Evolutionary conservation across 2,329 filamentous ascomycete genomes (phyloP).

Genomic region (Chaetomium globosum): DNA sequence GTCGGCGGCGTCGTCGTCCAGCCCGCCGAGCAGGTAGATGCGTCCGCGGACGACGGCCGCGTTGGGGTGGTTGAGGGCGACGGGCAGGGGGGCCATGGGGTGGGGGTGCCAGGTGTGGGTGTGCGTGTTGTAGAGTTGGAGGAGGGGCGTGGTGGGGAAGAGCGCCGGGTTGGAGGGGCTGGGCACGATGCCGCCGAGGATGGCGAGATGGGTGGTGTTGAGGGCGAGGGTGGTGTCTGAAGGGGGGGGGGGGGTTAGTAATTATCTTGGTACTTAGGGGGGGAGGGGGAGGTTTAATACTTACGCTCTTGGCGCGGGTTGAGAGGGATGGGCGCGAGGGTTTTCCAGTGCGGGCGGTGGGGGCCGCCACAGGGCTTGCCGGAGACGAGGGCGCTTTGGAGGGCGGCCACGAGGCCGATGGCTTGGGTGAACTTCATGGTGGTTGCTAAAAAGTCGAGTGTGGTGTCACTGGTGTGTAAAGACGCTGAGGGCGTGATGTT

Average conservation of each 20-base stretch:
- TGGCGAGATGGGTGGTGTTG: constrained; percentile 1
- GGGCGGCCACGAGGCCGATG: background rate
- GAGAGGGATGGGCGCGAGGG: background rate
- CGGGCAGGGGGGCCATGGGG: background rate
- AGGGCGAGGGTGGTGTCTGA: constrained; percentile 10
- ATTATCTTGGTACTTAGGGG: background rate
- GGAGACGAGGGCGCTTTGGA: background rate
- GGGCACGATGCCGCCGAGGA: constrained; percentile 13
- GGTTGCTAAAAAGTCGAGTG: background rate
- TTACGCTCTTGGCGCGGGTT: constrained; percentile 7
- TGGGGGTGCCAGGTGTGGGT: background rate
- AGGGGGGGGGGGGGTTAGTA: background rate
- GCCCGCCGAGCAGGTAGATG: constrained; percentile 9
- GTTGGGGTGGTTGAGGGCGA: constrained; percentile 15
- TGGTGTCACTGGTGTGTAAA: background rate
- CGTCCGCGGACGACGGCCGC: background rate
- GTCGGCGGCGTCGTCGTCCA: background rate
- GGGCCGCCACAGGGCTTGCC: background rate
- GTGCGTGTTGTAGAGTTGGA: constrained; percentile 2
- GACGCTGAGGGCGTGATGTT: background rate
- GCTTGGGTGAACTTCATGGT: background rate
- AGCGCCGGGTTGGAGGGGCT: background rate
- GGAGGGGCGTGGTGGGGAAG: background rate
- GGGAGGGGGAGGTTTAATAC: background rate
- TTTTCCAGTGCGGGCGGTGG: constrained; percentile 1